Evolutionary conservation across 176 grass and related monocot genomes (phyloP), one percentile per base, ranked within the genome.

Genomic region (Zoysia pacifica): DNA sequence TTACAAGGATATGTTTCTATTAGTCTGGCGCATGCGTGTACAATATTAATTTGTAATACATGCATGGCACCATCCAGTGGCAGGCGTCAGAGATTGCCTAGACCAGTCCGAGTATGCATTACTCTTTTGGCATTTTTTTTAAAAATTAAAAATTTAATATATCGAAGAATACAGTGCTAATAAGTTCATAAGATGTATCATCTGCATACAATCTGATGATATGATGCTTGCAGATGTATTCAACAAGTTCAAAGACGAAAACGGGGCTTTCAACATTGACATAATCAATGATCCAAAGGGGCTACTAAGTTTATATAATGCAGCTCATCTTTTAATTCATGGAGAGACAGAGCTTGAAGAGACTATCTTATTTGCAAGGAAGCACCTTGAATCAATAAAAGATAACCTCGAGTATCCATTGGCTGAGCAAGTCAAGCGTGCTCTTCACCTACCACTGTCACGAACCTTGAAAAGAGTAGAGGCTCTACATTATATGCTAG

Each of bases 221-320:
- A 28, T 28, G 28, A 28, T 28, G 28, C 28, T 28, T 60, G 70
- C 44, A 86, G 84, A 81, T 13, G 79, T 63, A 70, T 82, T 87
- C 35, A 62, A 62, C 18, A 81, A 45, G 10, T 69, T 86, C 53
- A 81, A n/a, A 9, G 1, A 46, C 12, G 62, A 41, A 73, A 69
- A 79, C 42, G 76, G 69, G 5, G 48, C 9, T 5, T 85, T 79
- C 6, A 48, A 1, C 4, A 11, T 0, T 2, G 76, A 40, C 19
- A 48, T 73, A 67, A 40, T 16, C 2, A 36, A 67, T 67, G 76
- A 86, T 5, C 84, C 76, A 60, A 70, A 70, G 36, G 65, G 65
- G 0, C 3, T 82, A 1, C 4, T 87, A 37, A 77, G 79, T 9
- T 44, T 87, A 50, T 86, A 74, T 51, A 80, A 86, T 8, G 76